Evolutionary conservation across 2,329 filamentous ascomycete genomes (phyloP).

Genomic region (Teratosphaeria gauchensis): DNA sequence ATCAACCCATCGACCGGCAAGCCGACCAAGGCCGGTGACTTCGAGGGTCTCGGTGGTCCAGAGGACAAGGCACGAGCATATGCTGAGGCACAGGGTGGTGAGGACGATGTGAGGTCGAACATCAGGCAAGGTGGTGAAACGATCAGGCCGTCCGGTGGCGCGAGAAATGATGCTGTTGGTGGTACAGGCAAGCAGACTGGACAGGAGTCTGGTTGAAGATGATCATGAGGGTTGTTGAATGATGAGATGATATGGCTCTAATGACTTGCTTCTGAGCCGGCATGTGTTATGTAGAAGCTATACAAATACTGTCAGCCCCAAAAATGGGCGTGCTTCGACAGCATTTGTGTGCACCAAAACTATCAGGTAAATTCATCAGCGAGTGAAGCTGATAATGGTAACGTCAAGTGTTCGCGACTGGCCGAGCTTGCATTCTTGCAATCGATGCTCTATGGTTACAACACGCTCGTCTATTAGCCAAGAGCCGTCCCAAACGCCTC

Average conservation of each 20-base stretch:
- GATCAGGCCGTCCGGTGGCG: constrained; percentile 6
- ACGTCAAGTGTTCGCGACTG: not conserved
- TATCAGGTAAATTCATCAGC: not conserved
- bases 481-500: not conserved
- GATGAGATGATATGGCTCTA: not conserved
- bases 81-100: constrained; percentile 30
- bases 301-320: not conserved
- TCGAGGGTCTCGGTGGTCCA: constrained; percentile 39
- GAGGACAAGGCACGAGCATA: constrained; percentile 34
- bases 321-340: not conserved
- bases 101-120: constrained; percentile 32
- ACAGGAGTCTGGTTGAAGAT: not conserved
- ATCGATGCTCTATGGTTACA: not conserved
- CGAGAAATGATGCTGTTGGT: constrained; percentile 5
- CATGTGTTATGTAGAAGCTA: not conserved
- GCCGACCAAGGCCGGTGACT: constrained; percentile 38
- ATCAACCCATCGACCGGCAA: constrained; percentile 31
- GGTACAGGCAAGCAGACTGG: constrained; percentile 8
- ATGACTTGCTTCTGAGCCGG: not conserved
- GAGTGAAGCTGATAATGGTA: not conserved
- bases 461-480: not conserved
- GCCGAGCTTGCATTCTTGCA: not conserved
- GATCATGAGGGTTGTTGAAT: not conserved
- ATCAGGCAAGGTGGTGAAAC: constrained; percentile 27
- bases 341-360: not conserved